A percentile compares a stretch with the other conserved stretches of the same genome.
Conservation (phyloP, 2,329 filamentous ascomycete species). For the Fusarium staphyleae region DNA sequence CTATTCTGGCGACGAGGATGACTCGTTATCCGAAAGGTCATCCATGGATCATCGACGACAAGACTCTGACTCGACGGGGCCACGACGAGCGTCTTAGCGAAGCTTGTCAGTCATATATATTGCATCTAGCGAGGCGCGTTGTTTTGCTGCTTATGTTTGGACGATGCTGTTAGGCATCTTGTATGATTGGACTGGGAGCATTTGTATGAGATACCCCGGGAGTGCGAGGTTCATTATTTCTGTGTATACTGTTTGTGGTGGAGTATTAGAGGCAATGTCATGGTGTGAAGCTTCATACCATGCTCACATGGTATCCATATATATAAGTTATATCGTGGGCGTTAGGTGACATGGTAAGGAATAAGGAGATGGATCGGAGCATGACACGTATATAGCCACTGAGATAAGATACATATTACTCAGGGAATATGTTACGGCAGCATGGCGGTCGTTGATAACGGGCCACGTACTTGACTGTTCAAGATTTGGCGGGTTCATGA, state of each 20-base stretch:
- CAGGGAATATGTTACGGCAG: not conserved
- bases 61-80: slow-evolving; percentile 39
- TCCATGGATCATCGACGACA: slow-evolving; percentile 40
- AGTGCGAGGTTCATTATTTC: slow-evolving; percentile 7
- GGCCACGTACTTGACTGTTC: not conserved
- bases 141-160: slow-evolving; percentile 14
- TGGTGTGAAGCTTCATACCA: not conserved
- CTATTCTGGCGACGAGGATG: slow-evolving; percentile 44
- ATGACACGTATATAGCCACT: slow-evolving; percentile 1
- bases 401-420: not conserved
- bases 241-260: slow-evolving; percentile 8
- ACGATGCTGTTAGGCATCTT: slow-evolving; percentile 1
- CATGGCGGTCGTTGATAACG: not conserved
- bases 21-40: slow-evolving; percentile 41
- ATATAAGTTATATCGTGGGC: slow-evolving; percentile 2
- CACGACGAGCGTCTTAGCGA: slow-evolving; percentile 23
- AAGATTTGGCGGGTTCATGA: not conserved
- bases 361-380: not conserved
- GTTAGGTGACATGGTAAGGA: not conserved
- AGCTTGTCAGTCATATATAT: slow-evolving; percentile 36
- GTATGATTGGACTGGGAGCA: slow-evolving; percentile 21
- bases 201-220: slow-evolving; percentile 28
- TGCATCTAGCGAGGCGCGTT: slow-evolving; percentile 42
- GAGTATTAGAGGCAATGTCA: not conserved
- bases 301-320: not conserved